phyloP scores from a whole-genome alignment of 805 yeast species.

The Zygotorulaspora sp. region DNA sequence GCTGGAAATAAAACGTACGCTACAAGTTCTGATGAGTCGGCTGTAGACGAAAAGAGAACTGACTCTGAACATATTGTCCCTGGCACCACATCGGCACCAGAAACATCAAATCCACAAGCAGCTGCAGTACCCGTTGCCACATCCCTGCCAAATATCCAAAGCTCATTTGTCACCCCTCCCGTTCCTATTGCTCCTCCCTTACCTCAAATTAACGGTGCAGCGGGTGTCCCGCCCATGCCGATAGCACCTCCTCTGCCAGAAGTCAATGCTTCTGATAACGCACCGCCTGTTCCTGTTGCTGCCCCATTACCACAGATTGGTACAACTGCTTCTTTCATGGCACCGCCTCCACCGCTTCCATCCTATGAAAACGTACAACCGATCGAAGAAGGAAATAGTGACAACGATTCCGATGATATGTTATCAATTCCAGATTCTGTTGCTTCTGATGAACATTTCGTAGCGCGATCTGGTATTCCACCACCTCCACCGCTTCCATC shows the following conservation, averaged over 20 bases:
- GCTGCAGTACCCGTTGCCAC: conserved; percentile 26
- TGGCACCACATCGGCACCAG: conserved; percentile 11
- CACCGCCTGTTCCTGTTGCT: conserved; percentile 39
- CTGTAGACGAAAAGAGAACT: neutral
- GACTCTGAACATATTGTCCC: conserved; percentile 10
- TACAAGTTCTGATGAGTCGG: too few relatives aligned
- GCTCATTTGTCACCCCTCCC: conserved; percentile 15
- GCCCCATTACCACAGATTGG: conserved; percentile 39
- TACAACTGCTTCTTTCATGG: conserved; percentile 8
- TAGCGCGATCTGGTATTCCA: conserved; percentile 27
- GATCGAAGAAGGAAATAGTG: conserved; percentile 9
- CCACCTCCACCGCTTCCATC: conserved; percentile 34
- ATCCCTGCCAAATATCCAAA: conserved; percentile 23
- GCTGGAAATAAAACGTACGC: too few relatives aligned
- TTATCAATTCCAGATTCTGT: conserved; percentile 37
- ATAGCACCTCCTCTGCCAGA: neutral
- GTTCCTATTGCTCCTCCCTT: conserved; percentile 33
- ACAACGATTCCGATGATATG: conserved; percentile 27
- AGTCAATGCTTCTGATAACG: conserved; percentile 11
- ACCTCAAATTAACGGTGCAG: conserved; percentile 18
- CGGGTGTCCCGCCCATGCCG: conserved; percentile 20
- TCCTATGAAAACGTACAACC: conserved; percentile 3
- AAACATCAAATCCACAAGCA: conserved; percentile 11
- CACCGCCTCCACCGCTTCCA: conserved; percentile 17
- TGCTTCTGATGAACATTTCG: conserved; percentile 25